phyloP scores from a whole-genome alignment of 345 rosid genomes.

The Heritiera fomes region DNA sequence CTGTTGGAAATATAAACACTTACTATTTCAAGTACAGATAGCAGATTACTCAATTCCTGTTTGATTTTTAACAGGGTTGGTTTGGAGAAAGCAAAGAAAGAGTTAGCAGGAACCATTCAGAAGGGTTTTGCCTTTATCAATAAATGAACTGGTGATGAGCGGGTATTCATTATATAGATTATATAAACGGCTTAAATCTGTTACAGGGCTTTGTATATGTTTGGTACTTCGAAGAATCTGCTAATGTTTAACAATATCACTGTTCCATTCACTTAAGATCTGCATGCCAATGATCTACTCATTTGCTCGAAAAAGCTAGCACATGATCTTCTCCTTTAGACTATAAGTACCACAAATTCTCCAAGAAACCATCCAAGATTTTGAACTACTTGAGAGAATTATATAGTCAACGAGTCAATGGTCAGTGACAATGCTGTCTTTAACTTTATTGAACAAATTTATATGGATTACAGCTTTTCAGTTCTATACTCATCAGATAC shows the following conservation, averaged over 20 bases:
- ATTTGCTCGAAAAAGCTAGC: neutral
- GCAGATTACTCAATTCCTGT: neutral
- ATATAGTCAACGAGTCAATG: neutral
- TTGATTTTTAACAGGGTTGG: slow-evolving; percentile 42
- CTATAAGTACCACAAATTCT: neutral
- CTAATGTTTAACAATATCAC: neutral
- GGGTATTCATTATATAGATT: neutral
- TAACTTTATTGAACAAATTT: neutral
- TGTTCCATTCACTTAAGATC: neutral
- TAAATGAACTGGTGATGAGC: slow-evolving; percentile 38
- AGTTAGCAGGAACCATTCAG: slow-evolving; percentile 66
- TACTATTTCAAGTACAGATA: too few species aligned
- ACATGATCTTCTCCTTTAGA: too few species aligned
- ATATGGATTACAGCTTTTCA: neutral
- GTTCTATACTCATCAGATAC: neutral
- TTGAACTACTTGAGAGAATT: neutral
- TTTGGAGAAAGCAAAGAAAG: slow-evolving; percentile 73
- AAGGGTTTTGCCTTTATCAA: slow-evolving; percentile 63
- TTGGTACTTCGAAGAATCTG: neutral
- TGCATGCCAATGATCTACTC: neutral
- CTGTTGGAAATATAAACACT: neutral
- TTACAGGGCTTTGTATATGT: neutral
- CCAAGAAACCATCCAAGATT: slow-evolving; percentile 5
- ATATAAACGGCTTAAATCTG: neutral
- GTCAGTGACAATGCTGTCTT: neutral